These are phyloP conservation scores for Paecilomyces niveus DNA, from an alignment of 2,329 filamentous ascomycete genomes.

Conservation along the genomic window DNA sequence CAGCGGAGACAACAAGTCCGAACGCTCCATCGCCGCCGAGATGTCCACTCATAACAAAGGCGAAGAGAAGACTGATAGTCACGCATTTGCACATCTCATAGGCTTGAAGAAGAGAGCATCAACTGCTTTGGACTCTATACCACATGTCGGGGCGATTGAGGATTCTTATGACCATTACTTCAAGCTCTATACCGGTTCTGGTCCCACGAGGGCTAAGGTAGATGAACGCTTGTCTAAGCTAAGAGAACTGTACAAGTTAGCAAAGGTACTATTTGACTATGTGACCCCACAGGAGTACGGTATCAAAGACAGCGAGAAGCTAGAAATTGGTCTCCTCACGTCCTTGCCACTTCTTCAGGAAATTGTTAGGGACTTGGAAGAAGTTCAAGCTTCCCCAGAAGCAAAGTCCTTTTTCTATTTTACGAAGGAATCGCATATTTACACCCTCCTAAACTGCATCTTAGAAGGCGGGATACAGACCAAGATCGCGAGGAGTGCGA, in stretches of 20 bases:
- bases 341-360: conserved; percentile 90
- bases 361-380: conserved; percentile 93
- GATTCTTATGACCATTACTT: conserved; percentile 68
- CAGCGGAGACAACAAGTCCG: conserved; percentile 12
- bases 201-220: conserved; percentile 67
- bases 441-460: conserved; percentile 95
- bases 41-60: conserved; percentile 12
- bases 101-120: conserved; percentile 49
- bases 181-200: conserved; percentile 75
- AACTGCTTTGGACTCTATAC: conserved; percentile 35
- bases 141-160: conserved; percentile 40
- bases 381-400: conserved; percentile 89
- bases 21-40: conserved; percentile 10
- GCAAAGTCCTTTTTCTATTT: conserved; percentile 98
- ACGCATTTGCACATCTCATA: conserved; percentile 31
- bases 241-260: conserved; percentile 84
- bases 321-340: conserved; percentile 95
- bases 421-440: conserved; percentile 98
- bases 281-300: conserved; percentile 98
- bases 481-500: conserved; percentile 90
- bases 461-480: conserved; percentile 94
- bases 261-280: conserved; percentile 95
- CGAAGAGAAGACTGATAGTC: conserved; percentile 25
- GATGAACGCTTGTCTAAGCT: conserved; percentile 82
- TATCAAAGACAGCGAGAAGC: conserved; percentile 89